Conservation (phyloP, 148 eudicot species). For the Amaranthus palmeri region DNA sequence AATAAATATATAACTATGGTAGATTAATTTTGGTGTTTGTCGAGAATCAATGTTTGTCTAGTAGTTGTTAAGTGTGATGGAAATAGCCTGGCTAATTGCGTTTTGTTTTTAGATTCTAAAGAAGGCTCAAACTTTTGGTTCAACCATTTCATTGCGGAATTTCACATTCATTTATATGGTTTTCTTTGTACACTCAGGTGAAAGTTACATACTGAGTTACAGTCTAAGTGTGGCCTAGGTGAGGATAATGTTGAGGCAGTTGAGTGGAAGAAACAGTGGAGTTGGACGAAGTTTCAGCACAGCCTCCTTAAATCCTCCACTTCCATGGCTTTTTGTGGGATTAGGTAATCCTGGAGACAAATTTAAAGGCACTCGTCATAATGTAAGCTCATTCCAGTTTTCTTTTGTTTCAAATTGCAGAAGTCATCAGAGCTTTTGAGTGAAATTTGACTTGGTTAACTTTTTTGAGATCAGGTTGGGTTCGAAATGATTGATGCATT, state of each 20-base stretch:
- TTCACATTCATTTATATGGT: too few species aligned
- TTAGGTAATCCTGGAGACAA: conserved; percentile 87
- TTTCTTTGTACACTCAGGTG: too few species aligned
- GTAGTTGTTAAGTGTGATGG: too few species aligned
- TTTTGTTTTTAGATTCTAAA: too few species aligned
- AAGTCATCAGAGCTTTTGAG: not conserved
- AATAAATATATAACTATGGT: too few species aligned
- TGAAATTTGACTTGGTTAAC: not conserved
- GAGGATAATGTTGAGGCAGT: conserved; percentile 20
- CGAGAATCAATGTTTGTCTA: too few species aligned
- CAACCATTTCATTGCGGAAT: too few species aligned
- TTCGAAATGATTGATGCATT: conserved; percentile 76
- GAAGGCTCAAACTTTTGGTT: too few species aligned
- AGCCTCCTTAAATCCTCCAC: conserved; percentile 1
- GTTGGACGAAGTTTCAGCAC: conserved; percentile 30
- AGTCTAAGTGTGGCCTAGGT: not conserved
- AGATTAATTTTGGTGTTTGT: too few species aligned
- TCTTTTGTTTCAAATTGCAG: not conserved
- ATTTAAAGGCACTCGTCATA: conserved; percentile 77
- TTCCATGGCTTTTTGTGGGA: conserved; percentile 87
- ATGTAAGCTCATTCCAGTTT: conserved; percentile 31
- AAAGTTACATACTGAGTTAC: too few species aligned
- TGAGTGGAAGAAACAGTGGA: not conserved
- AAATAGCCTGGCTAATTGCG: too few species aligned
- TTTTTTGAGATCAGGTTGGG: conserved; percentile 42